Conservation (phyloP, 768 basidiomycete species). For the Mycena metata region DNA sequence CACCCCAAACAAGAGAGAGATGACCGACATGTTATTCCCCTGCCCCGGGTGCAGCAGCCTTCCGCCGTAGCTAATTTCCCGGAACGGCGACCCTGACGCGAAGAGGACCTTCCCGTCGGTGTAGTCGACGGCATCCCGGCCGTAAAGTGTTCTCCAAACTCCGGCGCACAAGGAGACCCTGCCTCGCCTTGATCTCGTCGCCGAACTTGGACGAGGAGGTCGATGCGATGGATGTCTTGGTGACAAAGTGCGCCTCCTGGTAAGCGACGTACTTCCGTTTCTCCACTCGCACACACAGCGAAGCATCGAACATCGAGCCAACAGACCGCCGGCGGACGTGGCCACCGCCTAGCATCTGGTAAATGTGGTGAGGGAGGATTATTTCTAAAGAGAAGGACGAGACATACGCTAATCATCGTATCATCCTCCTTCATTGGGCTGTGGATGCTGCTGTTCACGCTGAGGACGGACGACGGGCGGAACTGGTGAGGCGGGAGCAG, state of each 20-base stretch:
- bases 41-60: conserved; percentile 81
- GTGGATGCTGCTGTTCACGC: conserved; percentile 58
- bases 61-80: conserved; percentile 68
- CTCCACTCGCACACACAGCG: conserved; percentile 76
- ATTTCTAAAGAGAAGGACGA: background rate
- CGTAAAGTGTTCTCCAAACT: too few relatives aligned
- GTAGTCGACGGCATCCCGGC: conserved; percentile 76
- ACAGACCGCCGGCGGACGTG: conserved; percentile 79
- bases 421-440: conserved; percentile 77
- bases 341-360: conserved; percentile 86
- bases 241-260: conserved; percentile 62
- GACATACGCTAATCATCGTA: conserved; percentile 82
- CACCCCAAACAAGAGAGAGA: conserved; percentile 45
- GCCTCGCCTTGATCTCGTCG: conserved; percentile 70
- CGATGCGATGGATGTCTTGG: conserved; percentile 77
- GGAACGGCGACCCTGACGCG: conserved; percentile 91
- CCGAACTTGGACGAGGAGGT: conserved; percentile 75
- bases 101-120: conserved; percentile 86
- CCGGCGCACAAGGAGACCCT: conserved; percentile 72
- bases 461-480: conserved; percentile 76
- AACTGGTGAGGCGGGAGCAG: conserved; percentile 65
- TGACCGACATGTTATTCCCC: conserved; percentile 96
- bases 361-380: conserved; percentile 22
- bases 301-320: conserved; percentile 73
- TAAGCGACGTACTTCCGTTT: conserved; percentile 69